Percentiles rank a stretch among this genome's conserved stretches.
Conservation (phyloP, 2,329 filamentous ascomycete genomes). For the Trichoderma koningiopsis region DNA sequence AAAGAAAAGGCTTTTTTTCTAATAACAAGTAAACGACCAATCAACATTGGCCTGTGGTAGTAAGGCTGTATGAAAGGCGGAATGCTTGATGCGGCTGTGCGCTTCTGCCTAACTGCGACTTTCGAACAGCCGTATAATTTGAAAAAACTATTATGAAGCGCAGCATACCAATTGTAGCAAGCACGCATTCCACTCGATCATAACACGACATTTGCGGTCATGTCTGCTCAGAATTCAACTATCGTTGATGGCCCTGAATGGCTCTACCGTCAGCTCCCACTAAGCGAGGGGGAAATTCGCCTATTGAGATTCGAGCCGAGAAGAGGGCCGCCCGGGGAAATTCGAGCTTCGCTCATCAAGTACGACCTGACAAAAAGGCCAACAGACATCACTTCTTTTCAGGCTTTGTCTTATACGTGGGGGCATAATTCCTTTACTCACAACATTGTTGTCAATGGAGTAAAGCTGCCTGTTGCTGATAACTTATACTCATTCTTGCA, state of each 20-base stretch:
- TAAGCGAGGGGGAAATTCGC: not conserved
- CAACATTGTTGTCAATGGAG: not conserved
- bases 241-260: not conserved
- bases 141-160: no score
- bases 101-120: no score
- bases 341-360: constrained; percentile 5
- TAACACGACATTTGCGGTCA: not conserved
- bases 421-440: not conserved
- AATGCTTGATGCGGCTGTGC: no score
- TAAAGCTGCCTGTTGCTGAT: not conserved
- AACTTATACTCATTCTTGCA: constrained; percentile 9
- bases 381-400: not conserved
- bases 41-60: no score
- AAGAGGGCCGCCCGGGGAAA: not conserved
- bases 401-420: constrained; percentile 17
- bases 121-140: no score
- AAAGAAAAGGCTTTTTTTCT: no score
- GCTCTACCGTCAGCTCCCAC: not conserved
- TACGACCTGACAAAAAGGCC: not conserved
- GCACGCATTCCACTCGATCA: no score
- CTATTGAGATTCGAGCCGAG: not conserved
- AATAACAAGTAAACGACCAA: no score
- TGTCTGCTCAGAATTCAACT: not conserved
- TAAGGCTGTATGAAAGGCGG: no score
- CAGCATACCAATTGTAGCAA: no score